Percentiles rank a stretch among this genome's conserved stretches.
These are phyloP conservation scores for Aspergillus japonicus DNA, from an alignment of 2,329 filamentous ascomycete genomes.

Conservation along the genomic window DNA sequence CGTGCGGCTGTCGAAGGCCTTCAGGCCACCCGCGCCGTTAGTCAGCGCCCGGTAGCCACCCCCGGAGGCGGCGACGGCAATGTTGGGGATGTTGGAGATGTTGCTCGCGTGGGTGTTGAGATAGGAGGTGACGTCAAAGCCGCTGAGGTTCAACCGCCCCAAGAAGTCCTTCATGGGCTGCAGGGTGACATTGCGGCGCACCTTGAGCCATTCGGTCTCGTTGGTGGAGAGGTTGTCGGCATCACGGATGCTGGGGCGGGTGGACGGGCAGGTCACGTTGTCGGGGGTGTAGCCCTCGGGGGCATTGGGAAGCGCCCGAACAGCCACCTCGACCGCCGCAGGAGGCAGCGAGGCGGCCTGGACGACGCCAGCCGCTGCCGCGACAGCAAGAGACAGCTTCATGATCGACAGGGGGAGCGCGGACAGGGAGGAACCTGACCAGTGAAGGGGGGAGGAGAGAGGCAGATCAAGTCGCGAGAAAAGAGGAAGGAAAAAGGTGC, in stretches of 20 bases:
- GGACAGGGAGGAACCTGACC: neutral
- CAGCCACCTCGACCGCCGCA: conserved; percentile 2
- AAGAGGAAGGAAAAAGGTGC: neutral
- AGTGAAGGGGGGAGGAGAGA: neutral
- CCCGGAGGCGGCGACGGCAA: conserved; percentile 76
- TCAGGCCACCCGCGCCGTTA: conserved; percentile 75
- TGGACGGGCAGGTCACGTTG: conserved; percentile 65
- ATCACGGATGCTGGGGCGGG: conserved; percentile 66
- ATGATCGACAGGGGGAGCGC: conserved; percentile 9
- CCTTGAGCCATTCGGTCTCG: conserved; percentile 72
- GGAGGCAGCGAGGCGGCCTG: conserved; percentile 7
- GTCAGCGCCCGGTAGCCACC: conserved; percentile 85
- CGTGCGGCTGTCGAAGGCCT: conserved; percentile 76
- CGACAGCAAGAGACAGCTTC: conserved; percentile 11
- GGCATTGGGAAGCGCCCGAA: conserved; percentile 53
- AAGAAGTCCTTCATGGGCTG: conserved; percentile 74
- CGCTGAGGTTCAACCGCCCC: conserved; percentile 62
- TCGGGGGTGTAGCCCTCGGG: conserved; percentile 71
- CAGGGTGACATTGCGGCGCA: conserved; percentile 70
- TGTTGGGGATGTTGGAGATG: conserved; percentile 60
- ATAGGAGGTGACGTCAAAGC: conserved; percentile 71
- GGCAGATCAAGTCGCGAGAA: neutral
- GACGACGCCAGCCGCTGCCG: conserved; percentile 8
- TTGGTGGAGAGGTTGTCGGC: conserved; percentile 63
- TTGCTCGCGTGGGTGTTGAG: conserved; percentile 60